Evolutionary conservation across 1,284 basidiomycete species (phyloP).

Genomic region (Agaricales sp.): DNA sequence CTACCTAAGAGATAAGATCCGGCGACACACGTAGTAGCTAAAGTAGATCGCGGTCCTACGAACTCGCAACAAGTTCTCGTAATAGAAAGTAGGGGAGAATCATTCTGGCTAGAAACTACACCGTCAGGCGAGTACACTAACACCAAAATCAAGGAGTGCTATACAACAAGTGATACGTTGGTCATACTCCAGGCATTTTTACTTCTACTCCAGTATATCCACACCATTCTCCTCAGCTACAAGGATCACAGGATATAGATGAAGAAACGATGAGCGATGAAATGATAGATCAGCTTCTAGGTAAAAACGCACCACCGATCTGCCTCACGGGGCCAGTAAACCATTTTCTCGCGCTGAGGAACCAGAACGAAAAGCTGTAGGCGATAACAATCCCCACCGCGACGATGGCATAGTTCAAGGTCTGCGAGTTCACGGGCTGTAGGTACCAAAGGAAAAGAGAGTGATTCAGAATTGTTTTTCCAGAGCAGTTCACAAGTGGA

Average conservation of each 20-base stretch:
- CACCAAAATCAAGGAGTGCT: too few relatives aligned
- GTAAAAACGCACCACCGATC: slow-evolving; percentile 49
- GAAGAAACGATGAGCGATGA: too few relatives aligned
- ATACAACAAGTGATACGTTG: too few relatives aligned
- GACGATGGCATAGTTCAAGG: slow-evolving; percentile 65
- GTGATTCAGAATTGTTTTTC: background rate
- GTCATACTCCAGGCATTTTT: too few relatives aligned
- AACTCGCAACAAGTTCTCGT: too few relatives aligned
- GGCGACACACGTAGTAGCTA: too few relatives aligned
- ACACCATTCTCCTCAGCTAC: background rate
- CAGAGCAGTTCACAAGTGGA: background rate
- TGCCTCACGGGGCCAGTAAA: slow-evolving; percentile 59
- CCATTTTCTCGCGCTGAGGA: slow-evolving; percentile 59
- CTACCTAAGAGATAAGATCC: too few relatives aligned
- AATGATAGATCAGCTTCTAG: slow-evolving; percentile 12
- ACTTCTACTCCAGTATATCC: background rate
- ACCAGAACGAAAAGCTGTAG: slow-evolving; percentile 57
- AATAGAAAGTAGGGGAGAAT: too few relatives aligned
- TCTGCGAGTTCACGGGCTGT: slow-evolving; percentile 55
- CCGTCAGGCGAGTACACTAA: too few relatives aligned
- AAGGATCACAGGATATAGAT: background rate
- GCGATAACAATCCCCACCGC: slow-evolving; percentile 60
- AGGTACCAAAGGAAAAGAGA: slow-evolving; percentile 1
- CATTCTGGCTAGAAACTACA: too few relatives aligned
- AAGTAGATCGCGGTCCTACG: too few relatives aligned